Percentiles rank a stretch among this genome's conserved stretches.
These are phyloP conservation scores for Triangularia verruculosa DNA, from an alignment of 2,329 filamentous ascomycete species.

Conservation along the genomic window DNA sequence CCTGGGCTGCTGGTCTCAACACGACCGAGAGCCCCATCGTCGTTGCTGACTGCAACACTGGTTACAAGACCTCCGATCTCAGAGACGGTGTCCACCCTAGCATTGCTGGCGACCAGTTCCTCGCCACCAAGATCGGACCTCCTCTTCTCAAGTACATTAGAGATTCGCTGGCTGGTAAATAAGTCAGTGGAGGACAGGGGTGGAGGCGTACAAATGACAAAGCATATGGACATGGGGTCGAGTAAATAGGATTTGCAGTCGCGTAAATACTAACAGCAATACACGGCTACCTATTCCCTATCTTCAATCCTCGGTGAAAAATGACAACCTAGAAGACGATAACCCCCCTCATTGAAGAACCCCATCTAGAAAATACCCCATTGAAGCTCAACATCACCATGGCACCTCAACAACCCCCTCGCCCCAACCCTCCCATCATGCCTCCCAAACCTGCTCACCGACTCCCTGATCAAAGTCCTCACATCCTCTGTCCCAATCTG, in stretches of 20 bases:
- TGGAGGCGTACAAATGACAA: neutral
- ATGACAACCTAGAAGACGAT: no score
- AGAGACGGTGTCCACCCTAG: conserved; percentile 42
- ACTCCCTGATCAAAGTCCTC: neutral
- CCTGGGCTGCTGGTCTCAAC: conserved; percentile 36
- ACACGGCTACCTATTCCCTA: neutral
- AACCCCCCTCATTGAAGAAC: no score
- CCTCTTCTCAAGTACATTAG: neutral
- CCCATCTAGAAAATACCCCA: neutral
- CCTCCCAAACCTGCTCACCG: neutral
- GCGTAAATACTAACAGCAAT: neutral
- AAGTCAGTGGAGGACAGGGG: neutral
- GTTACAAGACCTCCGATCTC: conserved; percentile 33
- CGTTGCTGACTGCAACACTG: conserved; percentile 38
- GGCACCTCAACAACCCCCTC: neutral
- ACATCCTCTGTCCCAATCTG: neutral
- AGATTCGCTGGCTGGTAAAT: neutral
- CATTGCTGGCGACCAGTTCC: conserved; percentile 34
- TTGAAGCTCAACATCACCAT: neutral
- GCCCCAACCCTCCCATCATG: neutral
- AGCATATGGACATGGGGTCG: neutral
- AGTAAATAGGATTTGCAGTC: neutral
- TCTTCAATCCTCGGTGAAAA: neutral
- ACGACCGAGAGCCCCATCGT: conserved; percentile 38
- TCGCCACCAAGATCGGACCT: neutral